Conservation (phyloP, 2,329 filamentous ascomycete species). For the Microsporum canis region DNA sequence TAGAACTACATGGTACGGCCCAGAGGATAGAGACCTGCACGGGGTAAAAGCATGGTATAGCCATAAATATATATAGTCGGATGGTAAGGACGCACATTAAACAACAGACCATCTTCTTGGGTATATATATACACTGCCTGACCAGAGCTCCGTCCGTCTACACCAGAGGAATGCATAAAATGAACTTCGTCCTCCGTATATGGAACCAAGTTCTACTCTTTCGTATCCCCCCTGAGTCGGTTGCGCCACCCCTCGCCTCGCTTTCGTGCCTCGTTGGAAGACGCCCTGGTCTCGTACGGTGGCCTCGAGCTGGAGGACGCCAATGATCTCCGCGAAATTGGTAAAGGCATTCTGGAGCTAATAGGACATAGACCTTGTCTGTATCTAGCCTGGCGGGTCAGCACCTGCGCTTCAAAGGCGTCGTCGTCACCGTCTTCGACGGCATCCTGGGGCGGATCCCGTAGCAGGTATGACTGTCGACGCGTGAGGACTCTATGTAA, state of each 20-base stretch:
- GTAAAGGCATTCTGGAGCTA: no score
- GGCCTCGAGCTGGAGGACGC: constrained; percentile 19
- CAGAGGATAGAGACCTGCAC: no score
- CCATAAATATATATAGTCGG: no score
- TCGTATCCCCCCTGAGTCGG: neutral
- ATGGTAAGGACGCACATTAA: no score
- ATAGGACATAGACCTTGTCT: constrained; percentile 17
- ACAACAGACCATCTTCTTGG: no score
- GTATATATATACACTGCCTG: no score
- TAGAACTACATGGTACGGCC: no score
- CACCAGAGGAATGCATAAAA: no score
- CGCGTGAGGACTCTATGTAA: constrained; percentile 26
- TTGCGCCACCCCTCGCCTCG: constrained; percentile 10
- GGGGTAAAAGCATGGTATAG: no score
- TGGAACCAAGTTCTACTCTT: no score
- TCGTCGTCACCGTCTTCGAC: constrained; percentile 11
- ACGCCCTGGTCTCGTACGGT: constrained; percentile 15
- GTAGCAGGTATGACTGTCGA: constrained; percentile 19
- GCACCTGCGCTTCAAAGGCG: constrained; percentile 25
- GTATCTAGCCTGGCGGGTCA: constrained; percentile 24
- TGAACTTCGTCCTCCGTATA: no score
- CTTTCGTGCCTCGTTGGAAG: constrained; percentile 24
- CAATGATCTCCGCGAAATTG: constrained; percentile 23
- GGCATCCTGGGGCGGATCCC: constrained; percentile 9
- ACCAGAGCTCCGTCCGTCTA: no score